These are phyloP conservation scores for Globisporangium middletonii DNA, from an alignment of 352 stramenopile genomes.

Conservation along the genomic window DNA sequence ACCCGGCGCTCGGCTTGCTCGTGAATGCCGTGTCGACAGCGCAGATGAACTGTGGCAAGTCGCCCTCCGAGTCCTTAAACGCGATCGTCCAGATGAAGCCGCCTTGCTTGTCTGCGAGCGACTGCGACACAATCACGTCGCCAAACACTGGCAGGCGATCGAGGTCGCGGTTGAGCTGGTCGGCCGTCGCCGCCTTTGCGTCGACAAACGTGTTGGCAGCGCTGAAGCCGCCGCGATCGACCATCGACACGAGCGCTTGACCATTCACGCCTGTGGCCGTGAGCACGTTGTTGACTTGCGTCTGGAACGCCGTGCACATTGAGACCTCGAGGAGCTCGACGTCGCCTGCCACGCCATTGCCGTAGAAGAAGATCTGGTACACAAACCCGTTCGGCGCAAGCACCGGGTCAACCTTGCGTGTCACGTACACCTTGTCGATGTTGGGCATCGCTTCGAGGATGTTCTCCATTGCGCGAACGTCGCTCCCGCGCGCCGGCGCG, in stretches of 20 bases:
- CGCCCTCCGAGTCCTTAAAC: slow-evolving; percentile 57
- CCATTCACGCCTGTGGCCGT: slow-evolving; percentile 27
- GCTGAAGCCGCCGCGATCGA: slow-evolving; percentile 49
- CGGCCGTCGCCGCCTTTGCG: slow-evolving; percentile 30
- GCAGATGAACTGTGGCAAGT: slow-evolving; percentile 73
- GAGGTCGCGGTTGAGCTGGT: slow-evolving; percentile 38
- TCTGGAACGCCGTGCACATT: slow-evolving; percentile 49
- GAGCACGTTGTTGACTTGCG: slow-evolving; percentile 56
- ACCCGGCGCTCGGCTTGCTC: slow-evolving; percentile 19
- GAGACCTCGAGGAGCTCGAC: slow-evolving; percentile 16
- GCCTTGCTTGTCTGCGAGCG: slow-evolving; percentile 56
- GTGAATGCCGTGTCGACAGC: slow-evolving; percentile 38
- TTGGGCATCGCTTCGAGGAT: slow-evolving; percentile 54
- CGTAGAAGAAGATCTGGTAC: slow-evolving; percentile 73
- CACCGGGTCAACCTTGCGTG: slow-evolving; percentile 23
- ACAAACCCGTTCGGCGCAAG: slow-evolving; percentile 50
- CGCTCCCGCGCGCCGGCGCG: slow-evolving; percentile 27
- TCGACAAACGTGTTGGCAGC: slow-evolving; percentile 45
- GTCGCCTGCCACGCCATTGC: slow-evolving; percentile 51
- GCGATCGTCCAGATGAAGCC: slow-evolving; percentile 74
- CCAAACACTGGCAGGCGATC: slow-evolving; percentile 54
- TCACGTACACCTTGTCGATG: slow-evolving; percentile 77
- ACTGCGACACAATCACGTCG: slow-evolving; percentile 51
- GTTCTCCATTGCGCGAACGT: slow-evolving; percentile 41
- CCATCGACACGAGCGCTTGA: slow-evolving; percentile 24